Evolutionary conservation across 208 protist species (phyloP).

Genomic region (Acanthamoeba quina): DNA sequence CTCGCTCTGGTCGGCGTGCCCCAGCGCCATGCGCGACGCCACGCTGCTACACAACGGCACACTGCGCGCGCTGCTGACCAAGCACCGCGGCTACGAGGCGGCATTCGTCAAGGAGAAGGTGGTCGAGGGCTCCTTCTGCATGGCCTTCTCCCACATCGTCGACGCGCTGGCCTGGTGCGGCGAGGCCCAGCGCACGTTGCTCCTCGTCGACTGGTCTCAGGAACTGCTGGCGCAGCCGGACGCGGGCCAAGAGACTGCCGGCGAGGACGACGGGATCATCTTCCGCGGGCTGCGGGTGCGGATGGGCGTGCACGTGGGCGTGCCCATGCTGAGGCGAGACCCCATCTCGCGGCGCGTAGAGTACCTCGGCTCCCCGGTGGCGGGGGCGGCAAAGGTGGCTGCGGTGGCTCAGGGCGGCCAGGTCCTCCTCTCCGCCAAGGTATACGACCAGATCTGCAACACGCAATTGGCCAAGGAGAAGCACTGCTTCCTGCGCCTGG

Average conservation of each 20-base stretch:
- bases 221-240: slow-evolving; percentile 15
- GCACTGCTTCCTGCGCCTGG: not conserved
- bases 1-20: slow-evolving; percentile 29
- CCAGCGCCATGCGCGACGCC: slow-evolving; percentile 68
- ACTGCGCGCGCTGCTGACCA: slow-evolving; percentile 6
- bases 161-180: slow-evolving; percentile 14
- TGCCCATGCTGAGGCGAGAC: not conserved
- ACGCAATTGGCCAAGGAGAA: slow-evolving; percentile 3
- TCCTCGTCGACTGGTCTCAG: slow-evolving; percentile 2
- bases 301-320: slow-evolving; percentile 52
- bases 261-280: not conserved
- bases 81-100: slow-evolving; percentile 15
- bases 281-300: slow-evolving; percentile 44
- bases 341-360: slow-evolving; percentile 23
- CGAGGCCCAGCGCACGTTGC: slow-evolving; percentile 12
- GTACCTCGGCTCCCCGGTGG: slow-evolving; percentile 25
- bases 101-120: slow-evolving; percentile 4
- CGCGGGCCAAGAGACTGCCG: slow-evolving; percentile 25
- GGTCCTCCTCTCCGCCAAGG: slow-evolving; percentile 16
- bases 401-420: slow-evolving; percentile 65
- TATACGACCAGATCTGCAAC: not conserved
- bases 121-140: slow-evolving; percentile 65
- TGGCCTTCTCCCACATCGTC: slow-evolving; percentile 9
- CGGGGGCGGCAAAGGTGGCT: not conserved
- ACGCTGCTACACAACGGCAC: slow-evolving; percentile 59